Base-by-base conservation (phyloP, 139 green algal species). In the Choricystis sp. region DNA sequence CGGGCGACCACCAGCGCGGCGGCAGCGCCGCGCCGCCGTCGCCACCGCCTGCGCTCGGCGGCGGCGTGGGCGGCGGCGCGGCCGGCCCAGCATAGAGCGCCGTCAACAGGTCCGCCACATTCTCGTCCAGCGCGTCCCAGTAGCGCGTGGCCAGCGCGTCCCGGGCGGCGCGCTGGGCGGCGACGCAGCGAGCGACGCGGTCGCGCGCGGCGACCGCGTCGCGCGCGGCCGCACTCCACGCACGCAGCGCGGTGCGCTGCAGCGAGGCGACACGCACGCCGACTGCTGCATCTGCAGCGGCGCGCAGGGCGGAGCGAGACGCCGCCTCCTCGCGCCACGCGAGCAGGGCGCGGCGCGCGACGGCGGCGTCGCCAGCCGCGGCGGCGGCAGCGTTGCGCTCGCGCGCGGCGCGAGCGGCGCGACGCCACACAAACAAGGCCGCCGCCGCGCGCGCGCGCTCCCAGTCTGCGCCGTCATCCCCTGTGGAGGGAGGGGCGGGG, bases 121-220 rank as follows among this genome's bases (percentile, higher is more conserved):
- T 77, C 21, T 80, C 65, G 61, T 87, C 81, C 61, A 89, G 85
- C 21, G 62, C 67, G 28, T 87, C 77, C 83, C 83, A 89, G 74
- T 89, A 89, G 74, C 79, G 28, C 72, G 64, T 59, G 79, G 77
- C 74, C 84, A 89, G 27, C 77, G 74, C 57, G 62, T 30, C 61
- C 85, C 86, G n/a, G 78, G 75, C 27, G 83, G 73, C 23, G 66
- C 67, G 68, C 87, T 86, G 67, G 74, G 76, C 28, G 71, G 76
- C 52, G 40, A 89, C 75, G 71, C 81, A 87, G 28, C 60, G 61
- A 4, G 63, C 49, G 49, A 81, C 62, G 31, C 67, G 65, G 14
- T 79, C 68, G 1, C 31, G 24, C 0, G 56, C 56, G 23, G 49
- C 49, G 24, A 48, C n/a, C 16, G 56, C n/a, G 19, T 72, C 69